These are phyloP conservation scores for Auricularia auricula-judae DNA, from an alignment of 768 basidiomycete genomes.

Conservation along the genomic window DNA sequence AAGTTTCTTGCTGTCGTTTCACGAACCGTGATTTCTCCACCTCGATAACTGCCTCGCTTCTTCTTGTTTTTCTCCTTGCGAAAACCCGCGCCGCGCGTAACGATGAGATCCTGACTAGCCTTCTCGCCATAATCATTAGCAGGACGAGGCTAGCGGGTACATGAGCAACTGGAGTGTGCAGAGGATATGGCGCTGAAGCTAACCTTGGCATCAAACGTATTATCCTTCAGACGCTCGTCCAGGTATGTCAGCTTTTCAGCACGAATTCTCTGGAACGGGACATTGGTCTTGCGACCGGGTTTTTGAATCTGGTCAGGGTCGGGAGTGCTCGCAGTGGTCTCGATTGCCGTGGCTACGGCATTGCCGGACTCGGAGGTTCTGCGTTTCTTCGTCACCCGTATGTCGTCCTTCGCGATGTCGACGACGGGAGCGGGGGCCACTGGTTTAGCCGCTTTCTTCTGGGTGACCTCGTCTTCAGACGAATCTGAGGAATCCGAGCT, in stretches of 20 bases:
- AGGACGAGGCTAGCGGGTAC: constrained; percentile 17
- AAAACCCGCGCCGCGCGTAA: constrained; percentile 90
- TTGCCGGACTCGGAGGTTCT: constrained; percentile 40
- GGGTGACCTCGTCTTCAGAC: constrained; percentile 13
- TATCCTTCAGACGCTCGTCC: constrained; percentile 48
- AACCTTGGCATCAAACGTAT: constrained; percentile 75
- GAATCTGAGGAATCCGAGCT: constrained; percentile 19
- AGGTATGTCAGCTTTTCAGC: constrained; percentile 41
- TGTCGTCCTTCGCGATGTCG: background rate
- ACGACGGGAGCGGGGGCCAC: background rate
- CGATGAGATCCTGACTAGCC: constrained; percentile 79
- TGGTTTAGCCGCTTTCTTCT: background rate
- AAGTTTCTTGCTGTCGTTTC: background rate
- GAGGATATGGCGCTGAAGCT: constrained; percentile 9
- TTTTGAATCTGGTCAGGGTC: constrained; percentile 8
- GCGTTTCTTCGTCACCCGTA: constrained; percentile 44
- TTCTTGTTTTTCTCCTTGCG: constrained; percentile 99
- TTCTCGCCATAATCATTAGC: constrained; percentile 77
- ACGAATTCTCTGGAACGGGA: constrained; percentile 76
- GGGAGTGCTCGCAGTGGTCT: constrained; percentile 11
- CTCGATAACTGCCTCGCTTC: constrained; percentile 87
- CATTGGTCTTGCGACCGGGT: constrained; percentile 29
- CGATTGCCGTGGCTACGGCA: constrained; percentile 36
- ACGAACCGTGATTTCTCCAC: constrained; percentile 88
- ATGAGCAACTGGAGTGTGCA: background rate